phyloP scores from a whole-genome alignment of 768 basidiomycete genomes.

The Cystobasidiopsis lactophilus region DNA sequence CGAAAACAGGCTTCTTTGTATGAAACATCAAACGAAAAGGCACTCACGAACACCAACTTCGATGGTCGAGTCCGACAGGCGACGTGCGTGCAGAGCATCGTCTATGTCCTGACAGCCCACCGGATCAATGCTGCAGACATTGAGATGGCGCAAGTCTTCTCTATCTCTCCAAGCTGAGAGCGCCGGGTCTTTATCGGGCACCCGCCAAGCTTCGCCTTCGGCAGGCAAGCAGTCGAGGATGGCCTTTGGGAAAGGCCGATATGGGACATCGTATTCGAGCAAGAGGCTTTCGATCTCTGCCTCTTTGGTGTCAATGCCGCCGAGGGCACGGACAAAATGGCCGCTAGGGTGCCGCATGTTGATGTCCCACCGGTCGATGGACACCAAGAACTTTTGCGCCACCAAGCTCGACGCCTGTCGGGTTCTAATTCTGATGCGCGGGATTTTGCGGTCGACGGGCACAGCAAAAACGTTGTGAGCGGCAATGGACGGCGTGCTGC shows the following conservation, averaged over 20 bases:
- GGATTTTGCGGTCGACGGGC: slow-evolving; percentile 71
- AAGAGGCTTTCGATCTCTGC: slow-evolving; percentile 85
- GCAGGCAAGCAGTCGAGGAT: slow-evolving; percentile 72
- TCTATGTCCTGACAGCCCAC: slow-evolving; percentile 95
- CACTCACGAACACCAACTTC: slow-evolving; percentile 92
- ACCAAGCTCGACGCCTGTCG: slow-evolving; percentile 75
- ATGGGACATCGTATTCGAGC: slow-evolving; percentile 86
- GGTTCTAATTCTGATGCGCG: slow-evolving; percentile 80
- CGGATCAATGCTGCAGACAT: slow-evolving; percentile 93
- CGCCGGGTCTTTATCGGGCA: slow-evolving; percentile 45
- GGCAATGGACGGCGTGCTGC: slow-evolving; percentile 41
- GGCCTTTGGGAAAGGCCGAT: slow-evolving; percentile 86
- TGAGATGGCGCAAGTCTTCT: slow-evolving; percentile 61
- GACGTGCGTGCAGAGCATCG: slow-evolving; percentile 79
- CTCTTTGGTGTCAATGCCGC: slow-evolving; percentile 78
- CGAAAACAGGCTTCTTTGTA: no score
- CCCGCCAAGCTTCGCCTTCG: slow-evolving; percentile 81
- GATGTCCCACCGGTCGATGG: slow-evolving; percentile 75
- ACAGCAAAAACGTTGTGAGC: slow-evolving; percentile 85
- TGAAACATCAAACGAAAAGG: no score
- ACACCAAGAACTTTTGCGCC: slow-evolving; percentile 84
- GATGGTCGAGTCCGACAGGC: slow-evolving; percentile 73
- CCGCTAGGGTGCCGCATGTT: slow-evolving; percentile 86
- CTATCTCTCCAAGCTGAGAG: slow-evolving; percentile 50
- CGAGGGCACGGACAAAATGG: slow-evolving; percentile 81